Percentiles rank a stretch among this genome's conserved stretches.
Conservation (phyloP, 2,329 filamentous ascomycete genomes). For the Fusarium pseudocircinatum region DNA sequence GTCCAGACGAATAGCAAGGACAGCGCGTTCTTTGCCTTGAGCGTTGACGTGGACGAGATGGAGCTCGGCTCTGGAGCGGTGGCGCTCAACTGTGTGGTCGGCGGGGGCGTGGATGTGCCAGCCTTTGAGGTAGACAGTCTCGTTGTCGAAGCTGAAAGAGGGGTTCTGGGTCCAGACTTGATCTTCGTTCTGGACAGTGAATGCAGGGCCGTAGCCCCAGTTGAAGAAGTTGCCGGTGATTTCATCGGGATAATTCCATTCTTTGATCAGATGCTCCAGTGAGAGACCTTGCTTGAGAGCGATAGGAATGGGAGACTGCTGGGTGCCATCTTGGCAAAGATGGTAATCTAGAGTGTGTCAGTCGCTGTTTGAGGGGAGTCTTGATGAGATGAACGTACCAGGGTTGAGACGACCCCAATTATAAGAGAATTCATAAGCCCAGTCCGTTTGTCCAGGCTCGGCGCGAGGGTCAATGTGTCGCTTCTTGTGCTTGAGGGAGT, state of each 20-base stretch:
- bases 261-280: constrained; percentile 17
- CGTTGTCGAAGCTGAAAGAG: constrained; percentile 30
- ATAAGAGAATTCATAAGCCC: constrained; percentile 33
- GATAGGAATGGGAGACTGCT: constrained; percentile 28
- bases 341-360: constrained; percentile 10
- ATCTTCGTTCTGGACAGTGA: constrained; percentile 27
- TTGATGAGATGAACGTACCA: background rate
- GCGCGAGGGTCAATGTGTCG: constrained; percentile 22
- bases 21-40: constrained; percentile 19
- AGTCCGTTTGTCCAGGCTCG: background rate
- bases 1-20: constrained; percentile 24
- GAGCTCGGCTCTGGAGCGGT: constrained; percentile 34
- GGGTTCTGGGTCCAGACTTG: constrained; percentile 15
- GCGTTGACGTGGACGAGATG: constrained; percentile 35
- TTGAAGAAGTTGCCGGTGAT: constrained; percentile 30
- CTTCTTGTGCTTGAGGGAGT: constrained; percentile 21
- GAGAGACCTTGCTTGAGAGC: constrained; percentile 31
- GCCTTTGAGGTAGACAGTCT: constrained; percentile 33
- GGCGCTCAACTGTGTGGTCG: constrained; percentile 28
- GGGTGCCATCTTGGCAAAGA: constrained; percentile 33
- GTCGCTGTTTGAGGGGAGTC: rapidly evolving
- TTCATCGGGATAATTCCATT: constrained; percentile 12
- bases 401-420: constrained; percentile 32
- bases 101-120: constrained; percentile 37
- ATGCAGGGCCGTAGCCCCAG: constrained; percentile 33